Conservation (phyloP, 495 filamentous ascomycete genomes). For the Penicillium desertorum region DNA sequence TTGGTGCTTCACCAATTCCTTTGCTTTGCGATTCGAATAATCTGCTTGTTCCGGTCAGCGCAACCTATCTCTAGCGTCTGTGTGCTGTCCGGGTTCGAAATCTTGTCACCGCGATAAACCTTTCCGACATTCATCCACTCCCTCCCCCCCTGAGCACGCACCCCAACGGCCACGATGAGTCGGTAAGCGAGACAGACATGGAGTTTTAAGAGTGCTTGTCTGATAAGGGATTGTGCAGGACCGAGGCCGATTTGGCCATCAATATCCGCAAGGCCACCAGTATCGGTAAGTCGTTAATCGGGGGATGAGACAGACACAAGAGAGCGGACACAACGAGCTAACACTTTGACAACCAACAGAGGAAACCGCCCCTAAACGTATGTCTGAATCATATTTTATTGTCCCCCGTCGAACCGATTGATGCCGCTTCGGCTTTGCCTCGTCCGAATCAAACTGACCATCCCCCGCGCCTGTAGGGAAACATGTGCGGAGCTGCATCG, state of each 20-base stretch:
- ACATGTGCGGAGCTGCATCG: constrained; percentile 96
- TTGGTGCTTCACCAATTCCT: constrained; percentile 8
- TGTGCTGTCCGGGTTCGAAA: constrained; percentile 29
- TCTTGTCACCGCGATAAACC: constrained; percentile 16
- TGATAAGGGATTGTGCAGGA: constrained; percentile 49
- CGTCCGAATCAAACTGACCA: constrained; percentile 11
- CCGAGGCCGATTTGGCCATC: constrained; percentile 88
- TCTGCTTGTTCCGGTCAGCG: constrained; percentile 22
- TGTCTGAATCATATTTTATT: constrained; percentile 15
- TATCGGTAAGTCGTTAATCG: constrained; percentile 54
- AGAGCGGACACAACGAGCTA: constrained; percentile 26
- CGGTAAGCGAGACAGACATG: constrained; percentile 35
- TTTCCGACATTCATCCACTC: constrained; percentile 21
- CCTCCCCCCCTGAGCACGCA: constrained; percentile 25
- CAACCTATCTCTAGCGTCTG: constrained; percentile 10
- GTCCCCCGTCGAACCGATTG: constrained; percentile 14
- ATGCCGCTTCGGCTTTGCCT: constrained; percentile 5
- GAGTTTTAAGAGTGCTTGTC: neutral
- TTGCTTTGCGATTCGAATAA: constrained; percentile 7
- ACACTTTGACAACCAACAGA: constrained; percentile 51
- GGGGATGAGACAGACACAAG: constrained; percentile 1
- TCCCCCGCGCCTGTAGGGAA: constrained; percentile 57
- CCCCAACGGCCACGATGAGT: constrained; percentile 41
- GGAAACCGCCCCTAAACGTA: constrained; percentile 94
- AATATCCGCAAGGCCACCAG: constrained; percentile 97